Percentiles rank a stretch among this genome's conserved stretches.
These are phyloP conservation scores for Myxozyma kluyveri DNA, from an alignment of 805 yeast genomes.

Conservation along the genomic window DNA sequence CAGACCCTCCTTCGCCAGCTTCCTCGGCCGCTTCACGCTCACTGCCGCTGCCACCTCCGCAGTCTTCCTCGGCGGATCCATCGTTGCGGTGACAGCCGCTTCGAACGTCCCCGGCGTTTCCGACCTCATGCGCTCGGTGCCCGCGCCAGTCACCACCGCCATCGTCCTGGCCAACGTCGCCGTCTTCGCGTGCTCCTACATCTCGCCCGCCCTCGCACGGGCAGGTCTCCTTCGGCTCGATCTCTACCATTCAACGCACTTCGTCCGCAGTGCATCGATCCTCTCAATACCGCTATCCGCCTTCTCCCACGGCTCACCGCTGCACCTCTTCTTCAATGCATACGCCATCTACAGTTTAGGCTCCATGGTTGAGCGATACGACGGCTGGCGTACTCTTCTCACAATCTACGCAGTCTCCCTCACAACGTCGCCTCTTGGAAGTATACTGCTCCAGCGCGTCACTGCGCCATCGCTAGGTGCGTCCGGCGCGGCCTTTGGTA, in stretches of 20 bases:
- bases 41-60: conserved; percentile 9
- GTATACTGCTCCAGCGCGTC: conserved; percentile 11
- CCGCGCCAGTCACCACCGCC: conserved; percentile 21
- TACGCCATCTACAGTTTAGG: conserved; percentile 23
- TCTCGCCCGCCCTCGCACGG: conserved; percentile 17
- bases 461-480: conserved; percentile 25
- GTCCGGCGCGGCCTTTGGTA: conserved; percentile 25
- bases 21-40: conserved; percentile 10
- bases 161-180: conserved; percentile 8
- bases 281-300: conserved; percentile 14
- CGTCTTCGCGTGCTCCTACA: conserved; percentile 17
- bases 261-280: conserved; percentile 3
- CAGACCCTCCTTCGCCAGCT: conserved; percentile 5
- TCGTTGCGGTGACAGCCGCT: neutral
- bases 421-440: conserved; percentile 10
- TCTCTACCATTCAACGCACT: conserved; percentile 2
- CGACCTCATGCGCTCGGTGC: conserved; percentile 1
- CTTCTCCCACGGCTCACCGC: conserved; percentile 22
- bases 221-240: conserved; percentile 22
- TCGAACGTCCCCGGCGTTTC: neutral
- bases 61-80: conserved; percentile 3
- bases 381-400: conserved; percentile 16
- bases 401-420: conserved; percentile 13
- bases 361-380: conserved; percentile 10
- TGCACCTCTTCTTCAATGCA: conserved; percentile 17